Conservation (phyloP, 2,329 filamentous ascomycete species). For the Diplodia scrobiculata region DNA sequence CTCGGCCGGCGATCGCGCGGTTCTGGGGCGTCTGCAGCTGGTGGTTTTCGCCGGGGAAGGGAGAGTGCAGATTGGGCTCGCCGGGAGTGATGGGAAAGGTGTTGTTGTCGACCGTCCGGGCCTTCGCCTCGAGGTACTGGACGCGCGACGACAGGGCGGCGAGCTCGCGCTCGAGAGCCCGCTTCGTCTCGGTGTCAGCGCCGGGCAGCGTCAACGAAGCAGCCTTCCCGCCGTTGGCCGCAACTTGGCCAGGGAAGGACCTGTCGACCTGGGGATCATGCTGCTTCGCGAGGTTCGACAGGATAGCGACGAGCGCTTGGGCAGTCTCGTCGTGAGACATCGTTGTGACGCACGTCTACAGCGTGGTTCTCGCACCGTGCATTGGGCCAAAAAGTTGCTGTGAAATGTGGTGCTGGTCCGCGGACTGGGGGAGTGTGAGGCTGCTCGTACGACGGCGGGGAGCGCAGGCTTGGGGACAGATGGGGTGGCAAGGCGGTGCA, state of each 20-base stretch:
- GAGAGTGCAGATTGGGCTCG: conserved; percentile 60
- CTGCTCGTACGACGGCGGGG: conserved; percentile 29
- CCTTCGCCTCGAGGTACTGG: conserved; percentile 78
- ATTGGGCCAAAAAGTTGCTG: conserved; percentile 26
- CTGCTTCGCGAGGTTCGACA: conserved; percentile 54
- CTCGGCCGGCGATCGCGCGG: conserved; percentile 37
- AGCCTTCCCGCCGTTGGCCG: conserved; percentile 55
- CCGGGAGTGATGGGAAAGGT: conserved; percentile 78
- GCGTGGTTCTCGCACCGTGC: conserved; percentile 31
- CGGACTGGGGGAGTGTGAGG: conserved; percentile 23
- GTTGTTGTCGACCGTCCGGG: conserved; percentile 61
- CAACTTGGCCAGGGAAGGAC: conserved; percentile 50
- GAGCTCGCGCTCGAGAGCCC: conserved; percentile 78
- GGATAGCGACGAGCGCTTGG: conserved; percentile 45
- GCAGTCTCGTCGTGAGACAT: conserved; percentile 44
- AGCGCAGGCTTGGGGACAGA: conserved; percentile 21
- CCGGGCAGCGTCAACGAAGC: conserved; percentile 73
- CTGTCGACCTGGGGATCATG: conserved; percentile 49
- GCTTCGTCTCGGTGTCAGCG: conserved; percentile 72
- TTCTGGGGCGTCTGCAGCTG: conserved; percentile 46
- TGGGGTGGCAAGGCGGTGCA: conserved; percentile 20
- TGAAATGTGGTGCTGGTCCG: conserved; percentile 19
- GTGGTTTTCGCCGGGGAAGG: conserved; percentile 60
- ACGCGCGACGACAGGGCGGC: conserved; percentile 75
- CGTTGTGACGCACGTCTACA: conserved; percentile 35